These are phyloP conservation scores for Cladochytrium replicatum DNA, from an alignment of 192 early-diverging fungal species.

Conservation along the genomic window DNA sequence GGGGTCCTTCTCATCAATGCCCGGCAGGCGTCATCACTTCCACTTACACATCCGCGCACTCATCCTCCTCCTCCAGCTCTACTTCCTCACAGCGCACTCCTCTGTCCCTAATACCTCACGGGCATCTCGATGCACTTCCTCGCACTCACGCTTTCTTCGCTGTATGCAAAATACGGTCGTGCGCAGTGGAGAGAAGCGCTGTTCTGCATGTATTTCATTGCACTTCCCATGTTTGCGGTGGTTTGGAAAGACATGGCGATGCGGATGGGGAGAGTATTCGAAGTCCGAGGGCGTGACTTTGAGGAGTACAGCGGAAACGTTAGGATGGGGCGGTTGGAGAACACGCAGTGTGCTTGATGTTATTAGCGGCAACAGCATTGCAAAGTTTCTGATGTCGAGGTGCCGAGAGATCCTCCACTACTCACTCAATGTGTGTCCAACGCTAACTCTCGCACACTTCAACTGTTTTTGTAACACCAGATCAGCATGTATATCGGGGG, in stretches of 20 bases:
- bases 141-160: conserved; percentile 64
- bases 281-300: conserved; percentile 34
- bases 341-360: conserved; percentile 16
- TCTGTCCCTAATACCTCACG: conserved; percentile 39
- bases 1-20: conserved; percentile 68
- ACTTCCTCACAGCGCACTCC: background rate
- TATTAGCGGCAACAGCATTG: background rate
- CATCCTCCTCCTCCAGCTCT: background rate
- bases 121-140: conserved; percentile 71
- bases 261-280: conserved; percentile 43
- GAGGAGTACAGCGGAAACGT: conserved; percentile 7
- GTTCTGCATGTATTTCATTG: conserved; percentile 76
- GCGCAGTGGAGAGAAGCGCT: conserved; percentile 84
- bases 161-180: conserved; percentile 65
- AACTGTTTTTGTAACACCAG: too few species aligned
- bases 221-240: conserved; percentile 68
- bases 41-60: conserved; percentile 15
- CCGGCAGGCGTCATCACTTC: conserved; percentile 71
- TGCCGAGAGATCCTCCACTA: conserved; percentile 59
- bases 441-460: too few species aligned
- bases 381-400: background rate
- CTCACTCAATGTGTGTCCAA: conserved; percentile 65
- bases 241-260: conserved; percentile 59
- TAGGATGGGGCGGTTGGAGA: conserved; percentile 11
- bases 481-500: too few species aligned